Base-by-base conservation (phyloP, 495 filamentous ascomycete genomes). In the Cryomyces minteri region DNA sequence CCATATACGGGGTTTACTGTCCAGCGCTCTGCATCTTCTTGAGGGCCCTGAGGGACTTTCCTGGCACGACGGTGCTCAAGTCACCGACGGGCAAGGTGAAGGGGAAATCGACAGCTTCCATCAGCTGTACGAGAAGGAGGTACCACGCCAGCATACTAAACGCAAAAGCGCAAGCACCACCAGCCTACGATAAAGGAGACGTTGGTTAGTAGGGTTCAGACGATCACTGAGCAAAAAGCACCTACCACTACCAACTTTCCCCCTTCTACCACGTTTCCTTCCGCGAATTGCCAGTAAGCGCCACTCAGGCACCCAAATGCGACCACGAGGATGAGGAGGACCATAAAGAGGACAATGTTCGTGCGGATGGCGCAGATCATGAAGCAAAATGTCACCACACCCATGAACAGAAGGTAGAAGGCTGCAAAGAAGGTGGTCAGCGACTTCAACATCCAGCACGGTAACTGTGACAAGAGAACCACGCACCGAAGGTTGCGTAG, bases 391-490 rank as follows among this genome's bases (percentile, higher is more conserved):
- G 32, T 37, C 7, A 48, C 40, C 30, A 48, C 46, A 33, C 31
- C 41, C 46, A 48, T 48, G 46, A 48, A 43, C 12, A 48, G 34
- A 7, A 43, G 34, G 41, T 43, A 48, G 12, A 48, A 36, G 41
- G 40, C 18, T 25, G 18, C 2, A 2, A 25, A 25, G 18, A 25
- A 25, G 18, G 18, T 25, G 18, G 18, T 25, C 18, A 25, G 2
- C 18, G 18, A 25, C 18, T 25, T 25, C 18, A 25, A 25, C 18
- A 25, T 25, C 18, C 18, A 25, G 18, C 18, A 25, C 18, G 18
- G 18, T 25, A 25, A 25, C 1, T 25, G 18, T 25, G 18, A 25
- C 18, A 2, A 25, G 2, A 25, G 18, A 25, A 25, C 18, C 18
- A 25, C 18, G 18, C 2, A 25, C 18, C 46, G 40, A 48, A 46